These are phyloP conservation scores for Candida khao-thaluensis DNA, from an alignment of 805 yeast species.

Conservation along the genomic window DNA sequence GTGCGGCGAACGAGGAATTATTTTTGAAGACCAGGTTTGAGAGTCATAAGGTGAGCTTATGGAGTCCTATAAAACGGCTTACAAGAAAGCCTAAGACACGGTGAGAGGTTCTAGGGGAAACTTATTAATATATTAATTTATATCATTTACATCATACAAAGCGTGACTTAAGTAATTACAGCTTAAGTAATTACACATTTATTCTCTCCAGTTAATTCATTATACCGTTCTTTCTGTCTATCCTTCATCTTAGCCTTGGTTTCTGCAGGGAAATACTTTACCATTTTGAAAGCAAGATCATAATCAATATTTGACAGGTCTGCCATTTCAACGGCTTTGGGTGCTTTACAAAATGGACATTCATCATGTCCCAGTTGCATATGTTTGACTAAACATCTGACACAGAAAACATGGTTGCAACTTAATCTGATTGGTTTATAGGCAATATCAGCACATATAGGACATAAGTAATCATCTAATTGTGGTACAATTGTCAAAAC, in stretches of 20 bases:
- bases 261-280: constrained; percentile 63
- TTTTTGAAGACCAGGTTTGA: not conserved
- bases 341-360: constrained; percentile 67
- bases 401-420: constrained; percentile 71
- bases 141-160: too few species aligned
- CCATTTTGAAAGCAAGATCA: constrained; percentile 51
- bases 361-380: constrained; percentile 55
- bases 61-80: too few species aligned
- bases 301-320: constrained; percentile 60
- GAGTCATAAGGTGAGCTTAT: too few species aligned
- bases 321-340: constrained; percentile 53
- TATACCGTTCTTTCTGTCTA: constrained; percentile 42
- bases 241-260: constrained; percentile 60
- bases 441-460: constrained; percentile 68
- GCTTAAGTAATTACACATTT: constrained; percentile 14
- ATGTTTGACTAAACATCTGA: constrained; percentile 66
- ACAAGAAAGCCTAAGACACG: too few species aligned
- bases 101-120: too few species aligned
- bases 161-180: not conserved
- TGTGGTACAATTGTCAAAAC: constrained; percentile 64
- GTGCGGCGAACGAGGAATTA: too few species aligned
- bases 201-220: constrained; percentile 20
- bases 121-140: too few species aligned
- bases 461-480: constrained; percentile 73
- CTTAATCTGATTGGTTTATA: constrained; percentile 65